A percentile compares a stretch with the other conserved stretches of the same genome.
phyloP scores from a whole-genome alignment of 225 moss, liverwort and hornwort species.

The Pseudisothecium myosuroides region DNA sequence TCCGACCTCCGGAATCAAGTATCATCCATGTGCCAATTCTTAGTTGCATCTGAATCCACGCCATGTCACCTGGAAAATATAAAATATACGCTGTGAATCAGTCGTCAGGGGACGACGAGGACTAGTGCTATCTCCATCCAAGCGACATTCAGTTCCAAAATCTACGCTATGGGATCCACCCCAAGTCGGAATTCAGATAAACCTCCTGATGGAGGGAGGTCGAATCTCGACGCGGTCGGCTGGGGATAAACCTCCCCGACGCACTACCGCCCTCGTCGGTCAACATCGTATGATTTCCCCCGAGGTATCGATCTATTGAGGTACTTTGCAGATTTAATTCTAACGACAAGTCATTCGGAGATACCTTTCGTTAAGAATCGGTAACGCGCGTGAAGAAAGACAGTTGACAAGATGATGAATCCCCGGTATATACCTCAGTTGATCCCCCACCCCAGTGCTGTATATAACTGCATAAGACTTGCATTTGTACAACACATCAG shows the following conservation, averaged over 20 bases:
- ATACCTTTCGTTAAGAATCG: background rate
- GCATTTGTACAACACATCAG: background rate
- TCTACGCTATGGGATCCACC: background rate
- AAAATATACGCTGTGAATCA: background rate
- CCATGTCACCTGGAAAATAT: background rate
- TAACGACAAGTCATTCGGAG: background rate
- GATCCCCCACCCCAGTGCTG: background rate
- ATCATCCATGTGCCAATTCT: background rate
- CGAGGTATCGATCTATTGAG: background rate
- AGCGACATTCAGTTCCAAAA: background rate
- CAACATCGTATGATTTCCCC: background rate
- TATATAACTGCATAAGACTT: background rate
- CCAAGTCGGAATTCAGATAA: background rate
- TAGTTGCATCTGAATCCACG: background rate
- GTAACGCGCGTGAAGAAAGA: background rate
- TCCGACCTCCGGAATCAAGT: background rate
- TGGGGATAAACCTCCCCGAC: background rate
- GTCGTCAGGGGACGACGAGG: background rate
- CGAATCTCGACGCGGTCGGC: background rate
- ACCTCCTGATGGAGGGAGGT: background rate
- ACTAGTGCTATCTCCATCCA: background rate
- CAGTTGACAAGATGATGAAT: too few relatives aligned
- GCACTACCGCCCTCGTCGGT: too few relatives aligned
- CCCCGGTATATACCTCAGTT: background rate
- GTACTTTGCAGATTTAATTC: background rate